Base-by-base conservation (phyloP, 192 early-diverging fungal species). In the Backusella sp. region DNA sequence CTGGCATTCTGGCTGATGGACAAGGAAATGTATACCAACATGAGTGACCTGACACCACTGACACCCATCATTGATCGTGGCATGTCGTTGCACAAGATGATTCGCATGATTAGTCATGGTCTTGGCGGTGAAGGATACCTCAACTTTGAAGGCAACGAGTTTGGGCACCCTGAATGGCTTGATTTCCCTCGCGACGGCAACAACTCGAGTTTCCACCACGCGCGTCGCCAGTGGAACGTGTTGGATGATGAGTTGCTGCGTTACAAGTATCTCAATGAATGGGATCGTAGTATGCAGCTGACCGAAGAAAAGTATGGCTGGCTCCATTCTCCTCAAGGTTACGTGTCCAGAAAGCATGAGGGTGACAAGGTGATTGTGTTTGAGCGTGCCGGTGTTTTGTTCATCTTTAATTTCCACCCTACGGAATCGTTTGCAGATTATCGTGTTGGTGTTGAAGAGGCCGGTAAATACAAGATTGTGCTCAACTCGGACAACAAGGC, bases 1-100 rank as follows among this genome's bases (percentile, higher is more conserved):
- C 80, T 99, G 66, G 97, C 96, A 15, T 99, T 99, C 86, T 99
- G 97, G 97, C 84, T 99, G 71, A 99, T 99, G 97, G 97, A 99
- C 85, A 94, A 94, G 84, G 96, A 99, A 84, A 99, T 99, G 97
- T 99, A 99, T 82, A 91, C 90, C 32, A 85, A 95, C 83, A 99
- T 99, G 97, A 94, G 92, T 68, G 90, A 92, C 73, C 70, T 93
- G 39, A 90, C 89, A 2, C 83, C 85, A 52, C 75, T 92, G 75
- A 98, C 96, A n/a, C 92, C 95, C 23, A 88, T 95, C 7, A 94
- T 99, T 79, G 96, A 98, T 83, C 92, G 97, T 67, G 97, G 97
- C 32, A 76, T 99, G 28, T 91, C 96, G 37, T 84, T 99, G 76
- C 97, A 99, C 87, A 99, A 99, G 84, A 92, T 99, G 94, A 98